Base-by-base conservation (phyloP, 148 eudicot species). In the Persicaria maculosa region DNA sequence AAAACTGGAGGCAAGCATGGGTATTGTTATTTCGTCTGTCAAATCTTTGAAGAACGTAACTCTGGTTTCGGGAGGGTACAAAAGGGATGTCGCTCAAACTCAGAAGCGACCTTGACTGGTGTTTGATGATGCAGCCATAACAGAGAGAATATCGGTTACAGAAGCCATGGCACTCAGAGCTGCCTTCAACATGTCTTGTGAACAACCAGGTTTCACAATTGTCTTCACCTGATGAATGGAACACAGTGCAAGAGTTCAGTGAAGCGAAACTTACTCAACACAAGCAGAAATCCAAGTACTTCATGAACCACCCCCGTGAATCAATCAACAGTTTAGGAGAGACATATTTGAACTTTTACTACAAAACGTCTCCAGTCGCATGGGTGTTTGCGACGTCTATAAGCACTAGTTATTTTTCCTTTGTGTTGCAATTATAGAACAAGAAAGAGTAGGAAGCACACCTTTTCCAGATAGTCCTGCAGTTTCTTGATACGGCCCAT, bases 401-500 rank as follows among this genome's bases (percentile, higher is more conserved):
- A 47, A 6, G 50, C 50, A 8, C 52, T 48, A 12, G 40, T 31
- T 31, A 31, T 31, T 31, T 31, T 31, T 31, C 40, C 1, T 31
- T 31, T 31, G 40, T 31, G 40, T 31, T 93, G 80, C 91, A 93
- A 78, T 93, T 97, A 48, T 48, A 48, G 12, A 48, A 48, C 2
- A 48, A 8, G 52, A 19, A 58, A 19, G 5, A 73, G 48, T 43
- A 25, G 19, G 10, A 9, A 25, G 10, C 47, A 46, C 72, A 94
- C 98, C 97, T 92, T 87, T 76, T 90, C 89, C 22, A 95, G 88
- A 82, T 95, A 86, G 77, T 78, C 89, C 70, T 89, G 87, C 80
- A 92, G 85, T 76, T 89, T 73, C 84, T 95, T 95, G 81, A 95
- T 89, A 72, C 97, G 97, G 44, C 97, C 99, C 93, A 92, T 95